Conservation (phyloP, 2,329 filamentous ascomycete genomes). For the Alternaria triticina region DNA sequence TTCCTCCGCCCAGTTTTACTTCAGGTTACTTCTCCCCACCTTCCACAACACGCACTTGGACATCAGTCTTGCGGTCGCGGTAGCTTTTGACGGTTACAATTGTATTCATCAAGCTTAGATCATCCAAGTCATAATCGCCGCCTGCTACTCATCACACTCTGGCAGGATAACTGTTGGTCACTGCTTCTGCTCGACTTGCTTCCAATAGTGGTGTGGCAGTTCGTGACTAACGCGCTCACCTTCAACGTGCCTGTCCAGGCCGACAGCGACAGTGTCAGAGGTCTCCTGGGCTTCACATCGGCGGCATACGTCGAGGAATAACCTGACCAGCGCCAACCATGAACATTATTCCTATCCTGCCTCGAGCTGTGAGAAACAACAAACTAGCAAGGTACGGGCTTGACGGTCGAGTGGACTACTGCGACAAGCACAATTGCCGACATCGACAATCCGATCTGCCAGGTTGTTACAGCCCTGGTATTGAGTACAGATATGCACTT, state of each 20-base stretch:
- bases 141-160: neutral
- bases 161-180: neutral
- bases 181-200: neutral
- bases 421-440: neutral
- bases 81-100: neutral
- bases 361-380: neutral
- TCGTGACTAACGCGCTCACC: neutral
- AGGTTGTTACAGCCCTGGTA: neutral
- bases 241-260: too few species aligned
- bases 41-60: neutral
- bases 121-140: neutral
- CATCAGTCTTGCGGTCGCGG: neutral
- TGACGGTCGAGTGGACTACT: neutral
- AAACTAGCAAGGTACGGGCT: neutral
- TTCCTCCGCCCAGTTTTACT: neutral
- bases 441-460: neutral
- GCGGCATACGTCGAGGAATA: too few species aligned
- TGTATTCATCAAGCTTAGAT: neutral
- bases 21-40: neutral
- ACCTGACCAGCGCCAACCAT: too few species aligned
- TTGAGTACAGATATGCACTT: neutral
- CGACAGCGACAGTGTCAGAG: too few species aligned
- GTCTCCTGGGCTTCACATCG: too few species aligned
- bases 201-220: neutral
- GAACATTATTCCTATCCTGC: too few species aligned